Conservation (phyloP, 73 alveolate genomes). For the Paramecium sonneborni region DNA sequence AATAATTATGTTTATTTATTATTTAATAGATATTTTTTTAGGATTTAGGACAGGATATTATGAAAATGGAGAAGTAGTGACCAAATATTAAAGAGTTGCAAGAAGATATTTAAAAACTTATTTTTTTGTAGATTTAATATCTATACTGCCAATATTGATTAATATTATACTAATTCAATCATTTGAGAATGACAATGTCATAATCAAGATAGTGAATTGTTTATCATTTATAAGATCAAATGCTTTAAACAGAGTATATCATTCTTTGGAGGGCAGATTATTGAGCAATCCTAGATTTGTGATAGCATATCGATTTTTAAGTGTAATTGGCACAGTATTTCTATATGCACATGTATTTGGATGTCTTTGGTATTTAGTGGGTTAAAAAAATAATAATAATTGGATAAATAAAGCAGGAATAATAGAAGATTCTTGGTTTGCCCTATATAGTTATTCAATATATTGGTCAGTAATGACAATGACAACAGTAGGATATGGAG, state of each 20-base stretch:
- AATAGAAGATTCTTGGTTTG: slow-evolving; percentile 12
- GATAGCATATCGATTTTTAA: slow-evolving; percentile 4
- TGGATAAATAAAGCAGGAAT: slow-evolving; percentile 25
- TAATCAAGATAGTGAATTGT: slow-evolving; percentile 32
- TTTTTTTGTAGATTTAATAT: background rate
- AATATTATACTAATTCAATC: background rate
- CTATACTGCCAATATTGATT: background rate
- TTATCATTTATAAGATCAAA: slow-evolving; percentile 41
- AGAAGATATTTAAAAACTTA: background rate
- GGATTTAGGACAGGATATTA: slow-evolving; percentile 51
- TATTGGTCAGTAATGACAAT: slow-evolving; percentile 61
- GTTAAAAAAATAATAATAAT: background rate
- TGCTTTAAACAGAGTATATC: background rate
- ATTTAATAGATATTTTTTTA: background rate
- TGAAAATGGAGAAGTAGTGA: slow-evolving; percentile 30
- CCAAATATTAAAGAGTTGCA: slow-evolving; percentile 9
- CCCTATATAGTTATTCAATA: slow-evolving; percentile 52
- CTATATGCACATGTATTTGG: slow-evolving; percentile 49
- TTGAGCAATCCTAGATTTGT: slow-evolving; percentile 37
- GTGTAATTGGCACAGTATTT: slow-evolving; percentile 24
- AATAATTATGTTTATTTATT: background rate
- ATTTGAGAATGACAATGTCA: background rate
- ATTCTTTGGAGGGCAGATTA: slow-evolving; percentile 58
- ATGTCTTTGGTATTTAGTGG: slow-evolving; percentile 40
- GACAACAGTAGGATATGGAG: slow-evolving; percentile 70